A percentile compares a stretch with the other conserved stretches of the same genome.
These are phyloP conservation scores for Backusella parvicylindrica DNA, from an alignment of 192 early-diverging fungal species.

Conservation along the genomic window DNA sequence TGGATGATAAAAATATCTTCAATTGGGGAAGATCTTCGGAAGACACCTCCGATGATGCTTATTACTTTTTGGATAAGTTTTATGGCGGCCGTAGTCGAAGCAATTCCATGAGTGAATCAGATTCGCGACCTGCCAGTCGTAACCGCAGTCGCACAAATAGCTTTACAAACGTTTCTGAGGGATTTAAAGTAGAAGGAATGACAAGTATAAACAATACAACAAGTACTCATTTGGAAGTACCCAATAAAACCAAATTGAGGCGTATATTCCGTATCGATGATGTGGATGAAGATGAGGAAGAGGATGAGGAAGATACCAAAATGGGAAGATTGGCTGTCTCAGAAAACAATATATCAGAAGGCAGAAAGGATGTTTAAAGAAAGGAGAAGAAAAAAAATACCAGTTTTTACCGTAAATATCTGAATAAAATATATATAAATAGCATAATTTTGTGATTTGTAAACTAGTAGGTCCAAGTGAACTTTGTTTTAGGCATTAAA, in stretches of 20 bases:
- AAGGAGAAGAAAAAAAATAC: neutral
- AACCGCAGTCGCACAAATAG: conserved; percentile 45
- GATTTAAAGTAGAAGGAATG: conserved; percentile 48
- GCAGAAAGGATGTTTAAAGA: neutral
- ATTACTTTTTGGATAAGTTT: conserved; percentile 51
- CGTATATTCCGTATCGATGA: conserved; percentile 28
- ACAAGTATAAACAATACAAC: conserved; percentile 29
- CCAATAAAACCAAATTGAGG: neutral
- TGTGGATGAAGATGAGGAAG: conserved; percentile 16
- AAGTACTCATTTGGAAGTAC: neutral
- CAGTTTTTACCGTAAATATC: neutral
- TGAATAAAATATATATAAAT: neutral
- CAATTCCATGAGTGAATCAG: conserved; percentile 22
- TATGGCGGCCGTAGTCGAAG: conserved; percentile 35
- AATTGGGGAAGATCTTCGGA: conserved; percentile 51
- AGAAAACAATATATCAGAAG: neutral
- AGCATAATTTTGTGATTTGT: no score
- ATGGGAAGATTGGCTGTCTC: conserved; percentile 1
- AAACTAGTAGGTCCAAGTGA: no score
- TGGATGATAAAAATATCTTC: conserved; percentile 51
- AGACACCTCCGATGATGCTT: conserved; percentile 46
- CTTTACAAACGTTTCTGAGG: conserved; percentile 33
- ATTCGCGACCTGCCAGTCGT: conserved; percentile 32
- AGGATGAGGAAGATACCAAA: conserved; percentile 2
- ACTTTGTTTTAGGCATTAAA: no score